A percentile compares a stretch with the other conserved stretches of the same genome.
phyloP scores from a whole-genome alignment of 2,329 filamentous ascomycete genomes.

The Colletotrichum sp. region DNA sequence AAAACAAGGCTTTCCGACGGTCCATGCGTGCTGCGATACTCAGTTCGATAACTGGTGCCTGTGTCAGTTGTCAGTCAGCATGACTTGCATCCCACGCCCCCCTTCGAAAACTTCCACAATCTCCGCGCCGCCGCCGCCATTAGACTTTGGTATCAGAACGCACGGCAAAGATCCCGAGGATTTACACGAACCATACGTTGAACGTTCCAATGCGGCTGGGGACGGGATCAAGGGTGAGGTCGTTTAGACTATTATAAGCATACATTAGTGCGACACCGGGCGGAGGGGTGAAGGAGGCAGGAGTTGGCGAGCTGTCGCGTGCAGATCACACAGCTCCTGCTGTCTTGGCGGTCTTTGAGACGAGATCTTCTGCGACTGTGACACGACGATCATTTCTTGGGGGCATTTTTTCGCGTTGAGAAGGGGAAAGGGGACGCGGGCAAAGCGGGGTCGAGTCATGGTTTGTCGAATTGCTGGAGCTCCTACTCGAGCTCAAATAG shows the following conservation, averaged over 20 bases:
- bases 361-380: constrained; percentile 7
- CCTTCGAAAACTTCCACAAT: not conserved
- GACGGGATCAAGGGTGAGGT: not conserved
- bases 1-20: not conserved
- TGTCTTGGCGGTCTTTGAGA: not conserved
- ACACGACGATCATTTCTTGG: not conserved
- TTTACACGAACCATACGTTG: not conserved
- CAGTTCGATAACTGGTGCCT: not conserved
- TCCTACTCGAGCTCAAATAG: not conserved
- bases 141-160: not conserved
- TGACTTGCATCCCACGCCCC: not conserved
- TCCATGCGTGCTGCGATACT: not conserved
- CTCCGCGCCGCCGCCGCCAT: not conserved
- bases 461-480: not conserved
- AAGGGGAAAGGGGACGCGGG: not conserved
- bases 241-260: not conserved
- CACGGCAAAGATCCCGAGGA: not conserved
- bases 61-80: not conserved
- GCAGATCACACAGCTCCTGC: not conserved
- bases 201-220: not conserved
- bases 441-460: not conserved
- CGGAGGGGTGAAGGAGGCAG: not conserved
- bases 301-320: constrained; percentile 11
- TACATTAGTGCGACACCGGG: not conserved
- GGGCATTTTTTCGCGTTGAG: not conserved